Base-by-base conservation (phyloP, 805 yeast species). In the Candida argentea region DNA sequence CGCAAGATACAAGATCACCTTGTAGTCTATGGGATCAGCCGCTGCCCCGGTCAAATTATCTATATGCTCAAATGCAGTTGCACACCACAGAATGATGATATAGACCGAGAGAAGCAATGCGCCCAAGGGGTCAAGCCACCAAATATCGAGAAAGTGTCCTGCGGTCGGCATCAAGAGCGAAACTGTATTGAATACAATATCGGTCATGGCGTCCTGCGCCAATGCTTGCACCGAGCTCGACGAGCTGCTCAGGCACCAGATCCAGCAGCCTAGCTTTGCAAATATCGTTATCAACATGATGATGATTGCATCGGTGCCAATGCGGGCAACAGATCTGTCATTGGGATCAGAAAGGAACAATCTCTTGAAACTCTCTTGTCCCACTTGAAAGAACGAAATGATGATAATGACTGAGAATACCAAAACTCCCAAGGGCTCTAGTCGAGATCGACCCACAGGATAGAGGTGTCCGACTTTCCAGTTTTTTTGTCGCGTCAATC, bases 131-230 rank as follows among this genome's bases (percentile, higher is more conserved):
- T 81, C 93, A 24, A 77, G 42, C 84, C 85, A 77, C 78, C 84
- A 76, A 11, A 65, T 41, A 12, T 64, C 48, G 11, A 66, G 48
- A n/a, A 47, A 39, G 30, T 62, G 55, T 2, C 89, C 89, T 1
- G 67, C 24, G 0, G 76, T 36, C 1, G 93, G 93, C 63, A 81
- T 78, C 10, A 81, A 35, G 15, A 82, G 64, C 1, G 91, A 80
- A 24, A 78, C 77, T 1, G 65, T 42, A 53, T 82, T 82, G 61
- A 81, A 81, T 3, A 80, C 66, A 18, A 81, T 69, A 49, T 82
- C 93, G 1, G 87, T 81, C 51, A 67, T 61, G 0, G 91, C 91
- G 52, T 82, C 93, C 49, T 80, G 89, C 2, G 87, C 83, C 31
- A 81, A 56, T 0, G 93, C 93, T 43, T 74, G 79, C 2, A 82